Base-by-base conservation (phyloP, 495 filamentous ascomycete genomes). In the Neurospora sp. region DNA sequence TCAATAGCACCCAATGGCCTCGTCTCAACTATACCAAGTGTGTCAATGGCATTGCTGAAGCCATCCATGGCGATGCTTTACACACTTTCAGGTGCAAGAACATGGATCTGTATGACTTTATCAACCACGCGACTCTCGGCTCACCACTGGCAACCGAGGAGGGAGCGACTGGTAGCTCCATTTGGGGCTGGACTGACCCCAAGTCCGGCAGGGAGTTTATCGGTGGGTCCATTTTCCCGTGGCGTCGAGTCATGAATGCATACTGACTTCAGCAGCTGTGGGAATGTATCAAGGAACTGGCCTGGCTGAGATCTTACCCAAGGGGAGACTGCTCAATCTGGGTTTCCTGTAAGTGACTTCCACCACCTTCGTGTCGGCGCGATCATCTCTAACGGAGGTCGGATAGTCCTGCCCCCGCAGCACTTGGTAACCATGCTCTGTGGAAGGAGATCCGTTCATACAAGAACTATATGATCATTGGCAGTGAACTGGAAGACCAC, bases 21-120 rank as follows among this genome's bases (percentile, higher is more conserved):
- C 39, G 70, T 8, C 40, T 71, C 40, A 45, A 45, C 20, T 71
- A 71, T 27, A 61, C 70, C 70, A 59, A 71, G 16, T 87, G 86
- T 74, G 74, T 76, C n/a, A 79, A 87, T 71, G 86, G 86, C 1
- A 71, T 82, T n/a, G 85, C 83, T 1, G 78, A 70, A 22, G 78
- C 80, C 39, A 75, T 78, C n/a, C 70, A 72, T 9, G 81, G 81
- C 35, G 80, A 86, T 78, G 75, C 79, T 47, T 77, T 78, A 27
- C 79, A 84, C 71, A 81, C 78, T 4, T 87, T 86, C 79, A 79
- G 81, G 71, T 87, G 86, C 77, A 84, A 79, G 65, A 83, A 84
- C 72, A 77, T 88, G 61, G 85, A 88, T 73, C 76, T 87, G 39
- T 82, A 83, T 71, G 81, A 83, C 73, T 88, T 88, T 74, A 79